Conservation (phyloP, 192 early-diverging fungal species). For the Backusella circina region DNA sequence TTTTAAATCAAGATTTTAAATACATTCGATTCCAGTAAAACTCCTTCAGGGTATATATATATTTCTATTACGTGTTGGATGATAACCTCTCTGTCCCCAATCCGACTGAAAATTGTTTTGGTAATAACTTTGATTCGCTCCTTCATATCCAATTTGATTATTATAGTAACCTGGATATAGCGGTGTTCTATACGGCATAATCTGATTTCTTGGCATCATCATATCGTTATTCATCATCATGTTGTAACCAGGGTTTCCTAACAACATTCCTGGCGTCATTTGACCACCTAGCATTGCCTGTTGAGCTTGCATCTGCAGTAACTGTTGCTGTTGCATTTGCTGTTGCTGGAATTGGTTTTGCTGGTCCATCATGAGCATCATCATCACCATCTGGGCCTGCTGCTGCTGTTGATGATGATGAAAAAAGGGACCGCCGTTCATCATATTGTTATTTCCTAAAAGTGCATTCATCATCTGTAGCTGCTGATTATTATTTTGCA, state of each 20-base stretch:
- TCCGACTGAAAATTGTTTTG: background rate
- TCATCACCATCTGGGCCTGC: background rate
- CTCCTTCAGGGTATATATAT: background rate
- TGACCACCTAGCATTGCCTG: background rate
- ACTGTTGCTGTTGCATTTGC: background rate
- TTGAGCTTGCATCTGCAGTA: background rate
- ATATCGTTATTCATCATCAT: background rate
- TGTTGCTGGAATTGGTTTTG: background rate
- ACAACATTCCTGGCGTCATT: background rate
- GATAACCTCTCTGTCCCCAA: background rate
- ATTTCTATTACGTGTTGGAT: background rate
- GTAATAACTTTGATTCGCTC: background rate
- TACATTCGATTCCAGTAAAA: background rate
- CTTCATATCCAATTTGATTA: background rate
- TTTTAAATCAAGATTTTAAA: too few species aligned
- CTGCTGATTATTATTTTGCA: background rate
- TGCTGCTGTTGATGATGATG: background rate
- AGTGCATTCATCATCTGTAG: background rate
- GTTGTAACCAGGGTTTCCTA: background rate
- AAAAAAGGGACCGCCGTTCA: background rate
- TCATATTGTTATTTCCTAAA: background rate
- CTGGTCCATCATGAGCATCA: background rate
- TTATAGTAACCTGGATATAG: background rate
- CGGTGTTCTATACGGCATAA: background rate
- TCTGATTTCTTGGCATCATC: background rate